phyloP scores from a whole-genome alignment of 2,329 filamentous ascomycete genomes.

The Phyllosticta ampelicida region DNA sequence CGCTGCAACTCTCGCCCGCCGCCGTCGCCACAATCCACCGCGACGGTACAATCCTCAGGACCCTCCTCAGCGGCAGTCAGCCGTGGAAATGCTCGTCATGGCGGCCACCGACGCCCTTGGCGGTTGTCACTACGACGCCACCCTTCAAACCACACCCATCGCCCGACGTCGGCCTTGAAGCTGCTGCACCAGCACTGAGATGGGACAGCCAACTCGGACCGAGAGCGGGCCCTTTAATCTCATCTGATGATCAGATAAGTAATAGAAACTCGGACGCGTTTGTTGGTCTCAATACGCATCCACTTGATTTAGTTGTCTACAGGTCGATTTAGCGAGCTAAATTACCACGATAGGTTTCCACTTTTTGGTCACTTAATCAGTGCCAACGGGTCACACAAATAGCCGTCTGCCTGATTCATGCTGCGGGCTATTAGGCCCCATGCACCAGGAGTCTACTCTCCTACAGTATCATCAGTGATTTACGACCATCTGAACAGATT shows the following conservation, averaged over 20 bases:
- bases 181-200: neutral
- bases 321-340: too few species aligned
- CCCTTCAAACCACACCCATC: neutral
- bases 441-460: too few species aligned
- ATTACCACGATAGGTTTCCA: too few species aligned
- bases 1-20: neutral
- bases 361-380: too few species aligned
- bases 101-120: neutral
- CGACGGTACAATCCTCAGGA: neutral
- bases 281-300: too few species aligned
- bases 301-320: too few species aligned
- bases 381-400: too few species aligned
- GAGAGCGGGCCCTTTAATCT: constrained; percentile 1
- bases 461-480: too few species aligned
- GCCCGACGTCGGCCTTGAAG: neutral
- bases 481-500: too few species aligned
- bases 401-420: too few species aligned
- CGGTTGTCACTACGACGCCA: neutral
- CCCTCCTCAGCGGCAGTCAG: neutral
- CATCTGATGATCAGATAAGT: constrained; percentile 11
- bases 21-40: neutral
- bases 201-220: neutral
- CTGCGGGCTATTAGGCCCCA: too few species aligned
- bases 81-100: neutral
- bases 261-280: neutral